phyloP scores from a whole-genome alignment of 805 yeast genomes.

The Kuraishia ogatae region DNA sequence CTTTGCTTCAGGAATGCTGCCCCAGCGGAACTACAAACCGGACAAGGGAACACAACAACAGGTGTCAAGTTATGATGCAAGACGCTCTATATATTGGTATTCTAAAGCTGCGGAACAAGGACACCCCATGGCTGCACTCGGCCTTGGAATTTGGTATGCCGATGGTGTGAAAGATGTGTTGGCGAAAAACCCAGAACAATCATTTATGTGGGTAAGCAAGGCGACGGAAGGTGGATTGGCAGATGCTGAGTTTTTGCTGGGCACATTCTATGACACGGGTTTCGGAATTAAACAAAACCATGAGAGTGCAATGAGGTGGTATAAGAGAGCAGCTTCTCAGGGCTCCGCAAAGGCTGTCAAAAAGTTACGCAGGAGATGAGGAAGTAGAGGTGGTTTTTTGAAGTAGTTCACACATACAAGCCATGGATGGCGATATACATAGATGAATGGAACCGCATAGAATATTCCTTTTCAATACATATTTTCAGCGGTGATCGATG shows the following conservation, averaged over 20 bases:
- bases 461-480: background rate
- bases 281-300: conserved; percentile 40
- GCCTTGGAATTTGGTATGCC: conserved; percentile 69
- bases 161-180: conserved; percentile 56
- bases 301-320: conserved; percentile 39
- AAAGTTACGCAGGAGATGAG: conserved; percentile 16
- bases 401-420: too few species aligned
- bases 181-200: conserved; percentile 50
- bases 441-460: too few species aligned
- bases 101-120: conserved; percentile 56
- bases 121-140: conserved; percentile 61
- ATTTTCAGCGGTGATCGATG: background rate
- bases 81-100: conserved; percentile 66
- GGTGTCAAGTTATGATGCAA: conserved; percentile 29
- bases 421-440: too few species aligned
- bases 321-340: conserved; percentile 49
- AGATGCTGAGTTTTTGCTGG: conserved; percentile 63
- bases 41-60: conserved; percentile 17
- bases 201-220: conserved; percentile 55
- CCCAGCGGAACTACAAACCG: conserved; percentile 21
- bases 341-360: conserved; percentile 51
- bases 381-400: background rate
- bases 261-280: conserved; percentile 60
- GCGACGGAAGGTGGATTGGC: conserved; percentile 54
- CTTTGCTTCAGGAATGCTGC: conserved; percentile 55